Base-by-base conservation (phyloP, 306 rosid species). In the Malus asiatica region DNA sequence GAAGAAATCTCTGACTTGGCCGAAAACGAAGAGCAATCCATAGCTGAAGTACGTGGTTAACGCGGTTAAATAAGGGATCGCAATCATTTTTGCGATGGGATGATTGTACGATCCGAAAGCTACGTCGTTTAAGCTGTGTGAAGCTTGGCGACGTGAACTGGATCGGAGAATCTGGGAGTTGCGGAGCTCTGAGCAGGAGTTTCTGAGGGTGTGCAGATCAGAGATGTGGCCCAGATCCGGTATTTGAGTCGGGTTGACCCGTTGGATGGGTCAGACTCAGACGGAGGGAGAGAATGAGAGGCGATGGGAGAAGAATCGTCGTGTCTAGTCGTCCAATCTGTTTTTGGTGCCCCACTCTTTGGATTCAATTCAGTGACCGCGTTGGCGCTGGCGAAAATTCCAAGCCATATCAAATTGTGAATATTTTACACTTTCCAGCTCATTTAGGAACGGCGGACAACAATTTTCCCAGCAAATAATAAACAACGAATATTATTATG, bases 41-140 rank as follows among this genome's bases (percentile, higher is more conserved):
- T 93, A 93, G 86, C 98, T 93, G 84, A 93, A 90, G 89, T 90
- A 93, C 74, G 98, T 93, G 65, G 93, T 89, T 63, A 93, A 83
- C n/a, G 98, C 98, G 69, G 98, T 90, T 70, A 90, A 64, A 84
- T 93, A 93, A 10, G 98, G 98, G 72, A 93, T 90, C 22, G 93
- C 82, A 57, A 89, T 88, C 98, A 80, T 80, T 59, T 73, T 14
- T 25, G 58, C 12, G 32, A 11, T 52, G 23, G 25, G 4, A n/a
- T 6, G 16, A 42, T 40, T 22, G 25, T 9, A 35, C 7, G 72
- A 68, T 68, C 57, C 57, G 16, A 44, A 23, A 40, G 11, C 51
- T 48, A 40, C 27, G 30, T 66, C 32, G 30, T 30, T 30, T 30
- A 63, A 48, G 27, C 68, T 30, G 68, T 30, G 6, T 29, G 68